These are phyloP conservation scores for Saccharomycopsis guyanensis DNA, from an alignment of 805 yeast genomes.

Conservation along the genomic window DNA sequence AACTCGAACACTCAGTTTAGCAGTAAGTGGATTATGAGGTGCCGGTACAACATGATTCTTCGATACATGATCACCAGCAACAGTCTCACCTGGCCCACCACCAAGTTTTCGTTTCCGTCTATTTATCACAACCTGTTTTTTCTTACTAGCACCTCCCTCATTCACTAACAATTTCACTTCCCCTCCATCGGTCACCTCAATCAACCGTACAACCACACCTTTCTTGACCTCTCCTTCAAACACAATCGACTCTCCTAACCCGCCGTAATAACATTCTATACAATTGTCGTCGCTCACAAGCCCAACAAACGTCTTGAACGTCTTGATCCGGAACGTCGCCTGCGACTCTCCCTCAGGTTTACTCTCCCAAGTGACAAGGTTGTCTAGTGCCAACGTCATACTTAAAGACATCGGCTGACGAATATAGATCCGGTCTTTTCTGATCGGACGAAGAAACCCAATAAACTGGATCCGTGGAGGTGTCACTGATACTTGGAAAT, in stretches of 20 bases:
- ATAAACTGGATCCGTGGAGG: slow-evolving; percentile 9
- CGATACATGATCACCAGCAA: background rate
- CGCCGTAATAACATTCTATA: background rate
- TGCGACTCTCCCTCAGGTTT: slow-evolving; percentile 1
- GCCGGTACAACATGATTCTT: too few species aligned
- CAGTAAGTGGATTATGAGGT: too few species aligned
- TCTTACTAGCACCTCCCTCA: background rate
- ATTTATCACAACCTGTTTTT: background rate
- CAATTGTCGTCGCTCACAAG: background rate
- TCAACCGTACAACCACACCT: background rate
- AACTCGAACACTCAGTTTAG: too few species aligned
- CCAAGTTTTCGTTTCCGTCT: background rate
- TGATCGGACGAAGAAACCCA: slow-evolving; percentile 19
- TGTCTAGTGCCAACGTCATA: slow-evolving; percentile 15
- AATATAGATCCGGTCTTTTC: slow-evolving; percentile 19
- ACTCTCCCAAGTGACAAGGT: slow-evolving; percentile 2
- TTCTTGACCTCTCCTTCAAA: background rate
- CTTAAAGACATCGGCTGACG: slow-evolving; percentile 20
- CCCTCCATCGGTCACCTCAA: background rate
- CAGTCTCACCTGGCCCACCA: background rate
- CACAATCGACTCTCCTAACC: background rate
- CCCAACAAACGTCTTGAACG: slow-evolving; percentile 13
- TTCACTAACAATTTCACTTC: background rate
- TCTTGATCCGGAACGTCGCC: slow-evolving; percentile 17
- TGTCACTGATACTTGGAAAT: slow-evolving; percentile 19